A percentile compares a stretch with the other conserved stretches of the same genome.
Evolutionary conservation across 495 filamentous ascomycete genomes (phyloP).

Genomic region (Penicillium riverlandense): DNA sequence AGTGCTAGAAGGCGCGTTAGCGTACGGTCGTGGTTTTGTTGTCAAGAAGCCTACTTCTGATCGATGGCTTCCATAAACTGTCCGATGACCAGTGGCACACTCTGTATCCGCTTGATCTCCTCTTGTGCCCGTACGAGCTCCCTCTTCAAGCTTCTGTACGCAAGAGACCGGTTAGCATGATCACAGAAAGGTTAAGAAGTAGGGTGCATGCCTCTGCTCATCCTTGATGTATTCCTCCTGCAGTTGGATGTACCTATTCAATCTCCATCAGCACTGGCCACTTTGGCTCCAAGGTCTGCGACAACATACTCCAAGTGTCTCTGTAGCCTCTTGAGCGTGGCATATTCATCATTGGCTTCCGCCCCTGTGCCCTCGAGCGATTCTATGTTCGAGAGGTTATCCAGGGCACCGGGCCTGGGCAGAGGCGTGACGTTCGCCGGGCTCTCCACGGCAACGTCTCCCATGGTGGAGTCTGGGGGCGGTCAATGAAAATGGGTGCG

Average conservation of each 20-base stretch:
- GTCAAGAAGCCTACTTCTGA: slow-evolving; percentile 67
- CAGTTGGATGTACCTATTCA: slow-evolving; percentile 78
- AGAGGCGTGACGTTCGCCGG: slow-evolving; percentile 65
- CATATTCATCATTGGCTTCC: slow-evolving; percentile 89
- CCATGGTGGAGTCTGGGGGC: slow-evolving; percentile 49
- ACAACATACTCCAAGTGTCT: slow-evolving; percentile 78
- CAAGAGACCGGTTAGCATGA: no score
- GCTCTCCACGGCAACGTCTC: slow-evolving; percentile 75
- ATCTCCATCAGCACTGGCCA: slow-evolving; percentile 21
- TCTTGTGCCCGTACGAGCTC: slow-evolving; percentile 96
- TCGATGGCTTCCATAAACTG: slow-evolving; percentile 99
- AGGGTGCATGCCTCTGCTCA: slow-evolving; percentile 70
- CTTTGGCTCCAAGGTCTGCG: not conserved
- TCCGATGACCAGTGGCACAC: slow-evolving; percentile 93
- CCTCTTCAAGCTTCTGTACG: slow-evolving; percentile 79
- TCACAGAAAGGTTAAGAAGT: no score
- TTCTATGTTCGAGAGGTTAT: slow-evolving; percentile 81
- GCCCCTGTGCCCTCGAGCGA: slow-evolving; percentile 71
- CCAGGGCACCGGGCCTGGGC: slow-evolving; percentile 70
- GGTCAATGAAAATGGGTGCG: not conserved
- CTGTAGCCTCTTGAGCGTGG: slow-evolving; percentile 88
- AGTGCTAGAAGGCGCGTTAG: slow-evolving; percentile 54
- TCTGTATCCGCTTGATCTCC: slow-evolving; percentile 99
- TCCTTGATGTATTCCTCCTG: slow-evolving; percentile 99
- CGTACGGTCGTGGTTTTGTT: not conserved